Evolutionary conservation across 2,329 filamentous ascomycete genomes (phyloP).

Genomic region (Clarireedia monteithiana): DNA sequence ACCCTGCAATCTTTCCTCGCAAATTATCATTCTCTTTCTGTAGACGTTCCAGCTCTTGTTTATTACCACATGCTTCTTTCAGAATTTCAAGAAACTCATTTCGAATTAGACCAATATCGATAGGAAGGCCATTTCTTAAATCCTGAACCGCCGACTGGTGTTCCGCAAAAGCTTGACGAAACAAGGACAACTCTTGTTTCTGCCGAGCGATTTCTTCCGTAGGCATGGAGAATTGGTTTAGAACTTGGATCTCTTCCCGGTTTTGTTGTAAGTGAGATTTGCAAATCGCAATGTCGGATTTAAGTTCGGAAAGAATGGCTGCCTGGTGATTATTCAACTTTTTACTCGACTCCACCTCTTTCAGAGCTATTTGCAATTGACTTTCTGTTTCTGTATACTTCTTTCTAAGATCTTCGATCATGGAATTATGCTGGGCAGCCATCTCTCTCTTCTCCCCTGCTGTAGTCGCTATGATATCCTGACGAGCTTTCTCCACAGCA

Average conservation of each 20-base stretch:
- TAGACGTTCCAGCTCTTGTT: background rate
- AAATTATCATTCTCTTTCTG: slow-evolving; percentile 2
- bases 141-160: background rate
- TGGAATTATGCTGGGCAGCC: background rate
- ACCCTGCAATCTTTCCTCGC: background rate
- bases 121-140: background rate
- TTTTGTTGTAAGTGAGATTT: slow-evolving; percentile 3
- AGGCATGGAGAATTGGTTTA: background rate
- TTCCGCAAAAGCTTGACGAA: background rate
- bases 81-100: background rate
- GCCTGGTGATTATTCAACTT: background rate
- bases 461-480: slow-evolving; percentile 22
- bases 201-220: background rate
- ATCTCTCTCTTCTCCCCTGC: slow-evolving; percentile 6
- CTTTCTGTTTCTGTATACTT: background rate
- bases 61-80: background rate
- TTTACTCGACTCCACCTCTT: background rate
- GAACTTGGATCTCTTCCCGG: background rate
- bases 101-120: background rate
- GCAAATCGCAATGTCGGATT: background rate
- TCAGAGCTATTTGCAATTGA: background rate
- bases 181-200: background rate
- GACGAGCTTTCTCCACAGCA: background rate
- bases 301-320: background rate
- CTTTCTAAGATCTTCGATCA: slow-evolving; percentile 2